Evolutionary conservation across 768 basidiomycete genomes (phyloP), one percentile per base, ranked within the genome.

Genomic region (Mycena pura): DNA sequence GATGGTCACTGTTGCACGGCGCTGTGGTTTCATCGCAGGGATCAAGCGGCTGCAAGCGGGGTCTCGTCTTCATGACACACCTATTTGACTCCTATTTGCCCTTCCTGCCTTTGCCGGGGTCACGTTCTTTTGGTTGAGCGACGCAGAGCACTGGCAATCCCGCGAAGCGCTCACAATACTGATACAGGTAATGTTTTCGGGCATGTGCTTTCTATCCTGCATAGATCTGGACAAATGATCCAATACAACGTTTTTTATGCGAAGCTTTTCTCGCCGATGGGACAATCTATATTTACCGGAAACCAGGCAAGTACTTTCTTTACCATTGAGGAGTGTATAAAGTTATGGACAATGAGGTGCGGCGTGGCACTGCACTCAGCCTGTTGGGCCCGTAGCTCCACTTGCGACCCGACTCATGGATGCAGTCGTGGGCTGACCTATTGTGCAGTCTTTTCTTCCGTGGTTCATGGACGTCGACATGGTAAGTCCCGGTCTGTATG

Each of bases 401-500:
- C n/a, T 38, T n/a, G 3, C 36, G 36, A 38, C 36, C 13, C 13
- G 36, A 38, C n/a, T n/a, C n/a, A n/a, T n/a, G n/a, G n/a, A n/a
- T n/a, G n/a, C n/a, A n/a, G n/a, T n/a, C n/a, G n/a, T n/a, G n/a
- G n/a, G 34, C 17, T 32, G 31, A 48, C 47, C 47, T 34, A 48
- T 51, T 29, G 50, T 51, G 24, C 50, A 51, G 25, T 51, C 36
- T 40, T 39, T 51, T 51, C 19, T 51, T 17, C 21, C 36, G 36
- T 51, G 36, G 50, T 39, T 51, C 38, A 51, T 28, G 36, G 50
- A 51, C n/a, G n/a, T n/a, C n/a, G n/a, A n/a, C n/a, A 10, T 15
- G 22, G 50, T 19, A 51, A 27, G 36, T 51, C 25, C 38, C 17
- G 24, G 11, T 39, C 38, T 40, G 17, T 25, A 29, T 28, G 25